These are phyloP conservation scores for Coprinellus micaceus DNA, from an alignment of 768 basidiomycete species.

Conservation along the genomic window DNA sequence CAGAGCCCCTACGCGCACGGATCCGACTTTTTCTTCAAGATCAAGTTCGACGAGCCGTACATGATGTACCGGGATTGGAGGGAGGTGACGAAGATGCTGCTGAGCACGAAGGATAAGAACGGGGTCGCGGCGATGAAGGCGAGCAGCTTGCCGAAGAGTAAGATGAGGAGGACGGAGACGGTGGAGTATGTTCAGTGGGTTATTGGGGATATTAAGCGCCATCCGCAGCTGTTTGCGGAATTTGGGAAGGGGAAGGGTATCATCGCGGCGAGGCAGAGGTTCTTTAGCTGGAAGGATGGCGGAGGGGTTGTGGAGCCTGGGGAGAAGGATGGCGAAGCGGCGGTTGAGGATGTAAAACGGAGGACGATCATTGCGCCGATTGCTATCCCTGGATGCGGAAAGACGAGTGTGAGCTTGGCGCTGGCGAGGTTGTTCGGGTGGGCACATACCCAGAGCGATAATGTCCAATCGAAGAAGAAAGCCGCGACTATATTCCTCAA, in stretches of 20 bases:
- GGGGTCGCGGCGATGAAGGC: constrained; percentile 23
- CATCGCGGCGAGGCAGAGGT: constrained; percentile 75
- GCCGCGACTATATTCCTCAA: constrained; percentile 63
- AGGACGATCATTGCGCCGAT: constrained; percentile 87
- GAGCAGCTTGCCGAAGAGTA: constrained; percentile 52
- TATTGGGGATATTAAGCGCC: constrained; percentile 61
- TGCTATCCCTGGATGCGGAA: constrained; percentile 92
- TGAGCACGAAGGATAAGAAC: constrained; percentile 36
- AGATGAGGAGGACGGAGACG: constrained; percentile 76
- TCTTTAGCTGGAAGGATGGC: constrained; percentile 63
- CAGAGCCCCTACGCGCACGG: constrained; percentile 69
- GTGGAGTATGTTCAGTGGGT: constrained; percentile 81
- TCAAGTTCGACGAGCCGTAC: constrained; percentile 99
- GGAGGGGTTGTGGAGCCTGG: constrained; percentile 37
- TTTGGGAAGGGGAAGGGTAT: constrained; percentile 79
- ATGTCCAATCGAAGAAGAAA: constrained; percentile 81
- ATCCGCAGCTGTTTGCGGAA: constrained; percentile 56
- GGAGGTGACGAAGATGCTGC: constrained; percentile 82
- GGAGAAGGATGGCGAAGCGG: constrained; percentile 26
- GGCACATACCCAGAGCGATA: constrained; percentile 92
- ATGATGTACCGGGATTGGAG: constrained; percentile 99
- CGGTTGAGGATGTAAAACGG: constrained; percentile 38
- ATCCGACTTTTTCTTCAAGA: constrained; percentile 95
- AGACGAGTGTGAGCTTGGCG: constrained; percentile 82
- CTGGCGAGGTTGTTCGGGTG: constrained; percentile 78